These are phyloP conservation scores for Nicotiana paniculata DNA, from an alignment of 257 asterid species.

Conservation along the genomic window DNA sequence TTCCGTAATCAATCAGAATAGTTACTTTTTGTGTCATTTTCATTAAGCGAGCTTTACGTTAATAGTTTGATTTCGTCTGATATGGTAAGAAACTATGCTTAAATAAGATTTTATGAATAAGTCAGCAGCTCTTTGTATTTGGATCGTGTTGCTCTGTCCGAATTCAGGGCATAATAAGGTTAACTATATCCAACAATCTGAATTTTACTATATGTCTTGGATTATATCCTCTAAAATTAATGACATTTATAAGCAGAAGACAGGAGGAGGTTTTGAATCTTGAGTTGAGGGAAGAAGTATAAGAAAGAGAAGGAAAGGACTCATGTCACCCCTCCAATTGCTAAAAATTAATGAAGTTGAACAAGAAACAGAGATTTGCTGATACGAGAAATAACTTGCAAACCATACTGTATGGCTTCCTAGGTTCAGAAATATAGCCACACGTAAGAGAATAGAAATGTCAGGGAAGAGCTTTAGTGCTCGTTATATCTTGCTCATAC, in stretches of 20 bases:
- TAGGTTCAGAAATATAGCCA: too few relatives aligned
- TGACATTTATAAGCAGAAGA: neutral
- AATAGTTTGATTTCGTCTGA: neutral
- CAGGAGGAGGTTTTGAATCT: neutral
- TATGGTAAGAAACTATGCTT: neutral
- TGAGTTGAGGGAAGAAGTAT: neutral
- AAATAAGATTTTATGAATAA: neutral
- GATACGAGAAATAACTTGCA: neutral
- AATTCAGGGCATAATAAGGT: neutral
- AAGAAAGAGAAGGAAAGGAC: neutral
- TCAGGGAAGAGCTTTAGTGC: too few relatives aligned
- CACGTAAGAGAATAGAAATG: too few relatives aligned
- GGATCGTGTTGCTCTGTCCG: neutral
- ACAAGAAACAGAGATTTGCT: neutral
- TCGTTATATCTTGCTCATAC: too few relatives aligned
- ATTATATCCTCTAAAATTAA: neutral
- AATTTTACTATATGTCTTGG: neutral
- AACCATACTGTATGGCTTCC: neutral
- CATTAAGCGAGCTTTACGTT: neutral
- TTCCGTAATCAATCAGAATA: too few relatives aligned
- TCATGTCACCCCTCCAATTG: neutral
- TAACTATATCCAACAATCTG: neutral
- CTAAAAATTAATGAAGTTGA: neutral
- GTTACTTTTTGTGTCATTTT: neutral
- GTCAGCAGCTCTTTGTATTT: neutral